Base-by-base conservation (phyloP, 208 protist genomes). In the Acanthamoeba polyphaga region DNA sequence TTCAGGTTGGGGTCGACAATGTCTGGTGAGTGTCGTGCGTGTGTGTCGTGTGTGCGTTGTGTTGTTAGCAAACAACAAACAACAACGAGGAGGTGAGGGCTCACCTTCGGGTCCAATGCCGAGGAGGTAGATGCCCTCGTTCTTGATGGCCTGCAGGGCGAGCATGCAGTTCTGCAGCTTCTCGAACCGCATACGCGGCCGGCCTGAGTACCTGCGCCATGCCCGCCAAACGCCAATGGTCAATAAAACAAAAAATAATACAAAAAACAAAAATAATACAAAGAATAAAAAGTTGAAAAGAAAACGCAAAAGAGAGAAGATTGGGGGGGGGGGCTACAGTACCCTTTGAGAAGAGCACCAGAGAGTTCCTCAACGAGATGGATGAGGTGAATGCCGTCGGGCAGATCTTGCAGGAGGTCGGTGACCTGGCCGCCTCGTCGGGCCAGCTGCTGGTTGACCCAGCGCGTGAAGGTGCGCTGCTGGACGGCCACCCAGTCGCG, bases 101-200 rank as follows among this genome's bases (percentile, higher is more conserved):
- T 43, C 13, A 92, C 87, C 87, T 76, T 92, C 87, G 34, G 87
- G 87, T 10, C 87, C 87, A 38, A 92, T 92, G 29, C 87, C 87
- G 1, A 92, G 87, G n/a, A 92, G 62, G 38, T 92, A 78, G 38
- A 92, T 78, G 46, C 87, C 87, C 87, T 92, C 87, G 66, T 92
- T 51, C 87, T 92, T 92, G 62, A 92, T 92, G 38, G 66, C 58
- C 46, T 92, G 87, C 22, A 92, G 87, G 38, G 87, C 87, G 22
- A 92, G 66, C 64, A 70, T 92, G 87, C 87, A 92, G 62, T 92
- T 92, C 38, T 92, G 87, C 24, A 92, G 62, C 62, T 92, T 92
- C 62, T 92, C 87, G 38, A 92, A 92, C 13, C 87, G 87, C 64
- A 78, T 78, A n/a, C 58, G 64, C 17, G 87, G 87, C 2, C 87